Conservation (phyloP, 768 basidiomycete genomes). For the Flagelloscypha sp. region DNA sequence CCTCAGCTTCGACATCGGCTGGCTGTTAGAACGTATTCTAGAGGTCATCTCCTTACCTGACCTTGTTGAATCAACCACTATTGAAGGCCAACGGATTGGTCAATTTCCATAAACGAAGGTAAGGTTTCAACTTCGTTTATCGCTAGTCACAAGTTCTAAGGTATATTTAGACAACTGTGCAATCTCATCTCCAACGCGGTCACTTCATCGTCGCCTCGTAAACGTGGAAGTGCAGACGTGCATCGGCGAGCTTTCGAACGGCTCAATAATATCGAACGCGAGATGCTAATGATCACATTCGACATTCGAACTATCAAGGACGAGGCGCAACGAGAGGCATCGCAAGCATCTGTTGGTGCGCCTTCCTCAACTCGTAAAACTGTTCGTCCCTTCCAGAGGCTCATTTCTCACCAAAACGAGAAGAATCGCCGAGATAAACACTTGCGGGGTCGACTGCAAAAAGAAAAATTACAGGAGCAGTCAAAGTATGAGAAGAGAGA, state of each 20-base stretch:
- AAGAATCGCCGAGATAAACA: constrained; percentile 74
- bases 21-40: constrained; percentile 74
- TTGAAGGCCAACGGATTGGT: constrained; percentile 53
- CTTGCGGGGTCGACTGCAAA: constrained; percentile 58
- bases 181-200: constrained; percentile 52
- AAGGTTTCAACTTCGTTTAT: constrained; percentile 12
- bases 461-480: constrained; percentile 73
- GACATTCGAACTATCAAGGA: constrained; percentile 70
- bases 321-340: constrained; percentile 60
- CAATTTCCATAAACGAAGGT: constrained; percentile 82
- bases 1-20: constrained; percentile 70
- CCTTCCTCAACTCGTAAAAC: constrained; percentile 44
- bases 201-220: constrained; percentile 33
- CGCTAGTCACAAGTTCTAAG: constrained; percentile 6
- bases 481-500: constrained; percentile 64
- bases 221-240: constrained; percentile 41
- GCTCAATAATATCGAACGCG: constrained; percentile 67
- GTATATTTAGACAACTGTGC: constrained; percentile 48
- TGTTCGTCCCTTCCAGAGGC: constrained; percentile 57
- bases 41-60: constrained; percentile 74
- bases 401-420: constrained; percentile 63
- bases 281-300: constrained; percentile 51
- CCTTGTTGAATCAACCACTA: constrained; percentile 45
- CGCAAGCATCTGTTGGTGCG: constrained; percentile 32
- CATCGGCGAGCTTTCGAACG: constrained; percentile 68